Evolutionary conservation across 805 yeast genomes (phyloP), one percentile per base, ranked within the genome.

Genomic region (Ogataea zsoltii): DNA sequence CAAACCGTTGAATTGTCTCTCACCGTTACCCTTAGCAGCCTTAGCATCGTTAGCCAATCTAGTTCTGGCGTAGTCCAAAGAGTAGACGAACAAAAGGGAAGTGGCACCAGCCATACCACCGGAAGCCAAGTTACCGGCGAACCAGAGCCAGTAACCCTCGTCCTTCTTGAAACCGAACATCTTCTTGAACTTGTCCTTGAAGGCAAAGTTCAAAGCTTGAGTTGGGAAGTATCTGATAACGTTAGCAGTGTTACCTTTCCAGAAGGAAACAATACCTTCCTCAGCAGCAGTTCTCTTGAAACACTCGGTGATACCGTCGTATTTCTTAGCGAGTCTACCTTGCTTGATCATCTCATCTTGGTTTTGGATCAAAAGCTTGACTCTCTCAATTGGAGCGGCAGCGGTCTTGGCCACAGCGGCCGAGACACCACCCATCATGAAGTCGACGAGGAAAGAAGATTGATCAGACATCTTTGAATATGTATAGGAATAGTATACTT

Each of bases 231-330:
- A 90, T 82, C 97, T 88, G 79, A 90, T 85, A 71, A 90, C 97
- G 77, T 90, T 90, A 67, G 97, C 97, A 59, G 97, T 91, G 91
- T 90, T 90, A 83, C 97, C 97, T 86, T 97, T 86, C 97, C 97
- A 90, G 92, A 90, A 89, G 56, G 97, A 76, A 60, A 75, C 79
- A 56, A 87, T 67, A 83, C 97, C 97, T 80, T 90, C 97, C 62
- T 85, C 88, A 62, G 87, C 85, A 58, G 91, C 85, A 62, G 97
- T 91, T 82, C 97, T 87, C 67, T 70, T 82, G 95, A 91, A 90
- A 79, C 96, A 88, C 69, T 90, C 97, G 55, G 63, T 75, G 58
- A 90, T 91, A 87, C 97, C 97, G 60, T 75, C 82, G 84, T 91
- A 90, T 71, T 78, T 83, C 66, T 70, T 79, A 61, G 88, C 78